Evolutionary conservation across 2,329 filamentous ascomycete species (phyloP).

Genomic region (Colletotrichum graminicola): DNA sequence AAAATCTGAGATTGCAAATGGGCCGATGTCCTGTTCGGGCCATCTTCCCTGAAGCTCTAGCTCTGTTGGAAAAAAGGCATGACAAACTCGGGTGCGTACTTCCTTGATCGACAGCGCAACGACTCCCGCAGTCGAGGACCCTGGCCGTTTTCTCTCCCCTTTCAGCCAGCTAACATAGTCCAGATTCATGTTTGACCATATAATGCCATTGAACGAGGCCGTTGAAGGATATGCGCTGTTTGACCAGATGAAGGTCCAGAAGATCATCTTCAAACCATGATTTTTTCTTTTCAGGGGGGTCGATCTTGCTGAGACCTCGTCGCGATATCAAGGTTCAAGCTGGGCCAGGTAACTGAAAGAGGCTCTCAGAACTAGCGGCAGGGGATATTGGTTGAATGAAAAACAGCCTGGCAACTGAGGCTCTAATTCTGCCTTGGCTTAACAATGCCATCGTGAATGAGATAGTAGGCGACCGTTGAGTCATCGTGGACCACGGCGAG

Average conservation of each 20-base stretch:
- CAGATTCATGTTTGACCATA: slow-evolving; percentile 82
- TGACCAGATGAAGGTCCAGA: slow-evolving; percentile 79
- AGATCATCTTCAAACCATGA: slow-evolving; percentile 75
- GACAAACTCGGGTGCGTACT: slow-evolving; percentile 72
- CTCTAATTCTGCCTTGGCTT: slow-evolving; percentile 84
- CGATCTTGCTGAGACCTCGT: not conserved
- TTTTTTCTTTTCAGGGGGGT: not conserved
- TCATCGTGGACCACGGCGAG: slow-evolving; percentile 82
- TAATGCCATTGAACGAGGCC: slow-evolving; percentile 77
- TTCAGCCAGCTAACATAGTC: slow-evolving; percentile 4
- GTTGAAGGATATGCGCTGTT: slow-evolving; percentile 78
- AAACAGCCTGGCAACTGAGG: not conserved
- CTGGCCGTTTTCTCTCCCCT: slow-evolving; percentile 21
- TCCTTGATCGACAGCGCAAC: not conserved
- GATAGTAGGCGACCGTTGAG: slow-evolving; percentile 86
- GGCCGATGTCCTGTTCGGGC: slow-evolving; percentile 81
- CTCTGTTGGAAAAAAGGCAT: slow-evolving; percentile 75
- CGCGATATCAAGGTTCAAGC: not conserved
- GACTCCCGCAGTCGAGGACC: slow-evolving; percentile 11
- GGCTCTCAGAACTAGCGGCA: not conserved
- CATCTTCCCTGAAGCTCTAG: slow-evolving; percentile 75
- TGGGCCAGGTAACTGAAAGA: not conserved
- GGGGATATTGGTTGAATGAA: not conserved
- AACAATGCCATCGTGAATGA: slow-evolving; percentile 87
- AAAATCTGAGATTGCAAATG: slow-evolving; percentile 81